Conservation (phyloP, 345 rosid genomes). For the Citrus cavaleriei region DNA sequence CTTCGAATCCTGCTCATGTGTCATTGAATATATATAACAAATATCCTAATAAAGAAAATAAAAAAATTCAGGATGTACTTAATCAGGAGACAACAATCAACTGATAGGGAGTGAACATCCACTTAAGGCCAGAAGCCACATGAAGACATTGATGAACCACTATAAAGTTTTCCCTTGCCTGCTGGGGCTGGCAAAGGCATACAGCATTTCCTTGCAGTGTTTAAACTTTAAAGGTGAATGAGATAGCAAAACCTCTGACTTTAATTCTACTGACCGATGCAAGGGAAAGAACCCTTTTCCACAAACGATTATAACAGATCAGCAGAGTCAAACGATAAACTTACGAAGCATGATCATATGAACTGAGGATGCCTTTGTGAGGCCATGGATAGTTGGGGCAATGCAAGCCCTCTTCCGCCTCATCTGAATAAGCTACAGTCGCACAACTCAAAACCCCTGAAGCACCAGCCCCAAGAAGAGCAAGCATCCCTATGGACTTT, state of each 20-base stretch:
- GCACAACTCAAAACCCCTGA: conserved; percentile 78
- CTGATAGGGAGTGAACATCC: not conserved
- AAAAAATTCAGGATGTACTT: too few relatives aligned
- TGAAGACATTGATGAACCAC: not conserved
- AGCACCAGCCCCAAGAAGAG: conserved; percentile 82
- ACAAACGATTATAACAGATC: conserved; percentile 6
- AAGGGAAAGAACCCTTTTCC: not conserved
- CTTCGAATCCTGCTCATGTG: conserved; percentile 76
- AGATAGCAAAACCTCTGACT: not conserved
- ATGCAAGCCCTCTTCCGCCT: conserved; percentile 92
- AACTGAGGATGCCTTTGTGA: conserved; percentile 92
- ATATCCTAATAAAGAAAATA: too few relatives aligned
- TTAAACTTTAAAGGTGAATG: not conserved
- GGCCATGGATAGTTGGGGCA: conserved; percentile 98
- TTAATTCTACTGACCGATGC: not conserved
- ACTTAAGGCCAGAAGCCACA: not conserved
- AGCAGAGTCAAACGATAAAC: conserved; percentile 22
- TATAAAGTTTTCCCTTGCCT: not conserved
- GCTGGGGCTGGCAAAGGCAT: not conserved
- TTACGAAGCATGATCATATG: conserved; percentile 99
- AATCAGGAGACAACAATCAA: too few relatives aligned
- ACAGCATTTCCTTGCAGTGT: not conserved
- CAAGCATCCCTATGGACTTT: conserved; percentile 56
- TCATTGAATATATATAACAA: too few relatives aligned
- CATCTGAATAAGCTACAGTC: conserved; percentile 85